phyloP scores from a whole-genome alignment of 2,329 filamentous ascomycete species.

The Helotiales sp. region DNA sequence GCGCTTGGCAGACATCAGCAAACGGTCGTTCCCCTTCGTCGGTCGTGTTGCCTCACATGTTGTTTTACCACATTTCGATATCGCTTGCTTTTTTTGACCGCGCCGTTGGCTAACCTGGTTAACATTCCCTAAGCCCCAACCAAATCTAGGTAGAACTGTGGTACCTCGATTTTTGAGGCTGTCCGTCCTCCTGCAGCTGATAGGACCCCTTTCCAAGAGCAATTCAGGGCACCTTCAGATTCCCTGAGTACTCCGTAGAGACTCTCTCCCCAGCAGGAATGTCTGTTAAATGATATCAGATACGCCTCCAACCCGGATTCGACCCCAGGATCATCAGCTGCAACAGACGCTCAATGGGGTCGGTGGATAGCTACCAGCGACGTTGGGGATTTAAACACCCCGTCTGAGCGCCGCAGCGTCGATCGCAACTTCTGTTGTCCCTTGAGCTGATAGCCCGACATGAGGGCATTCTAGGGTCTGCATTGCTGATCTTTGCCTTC shows the following conservation, averaged over 20 bases:
- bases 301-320: neutral
- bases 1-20: neutral
- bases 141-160: neutral
- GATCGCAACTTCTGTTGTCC: conserved; percentile 14
- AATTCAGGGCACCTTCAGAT: neutral
- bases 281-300: neutral
- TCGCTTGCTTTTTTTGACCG: neutral
- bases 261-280: neutral
- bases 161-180: neutral
- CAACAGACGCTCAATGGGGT: neutral
- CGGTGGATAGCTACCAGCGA: neutral
- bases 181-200: neutral
- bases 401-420: conserved; percentile 12
- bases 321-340: neutral
- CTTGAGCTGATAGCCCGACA: neutral
- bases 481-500: neutral
- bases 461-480: neutral
- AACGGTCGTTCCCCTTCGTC: neutral
- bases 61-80: neutral
- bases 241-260: neutral
- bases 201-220: neutral
- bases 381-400: conserved; percentile 5
- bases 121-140: neutral
- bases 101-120: neutral
- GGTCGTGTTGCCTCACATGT: neutral